Evolutionary conservation across 306 rosid species (phyloP), one percentile per base, ranked within the genome.

Genomic region (Crotalaria pallida): DNA sequence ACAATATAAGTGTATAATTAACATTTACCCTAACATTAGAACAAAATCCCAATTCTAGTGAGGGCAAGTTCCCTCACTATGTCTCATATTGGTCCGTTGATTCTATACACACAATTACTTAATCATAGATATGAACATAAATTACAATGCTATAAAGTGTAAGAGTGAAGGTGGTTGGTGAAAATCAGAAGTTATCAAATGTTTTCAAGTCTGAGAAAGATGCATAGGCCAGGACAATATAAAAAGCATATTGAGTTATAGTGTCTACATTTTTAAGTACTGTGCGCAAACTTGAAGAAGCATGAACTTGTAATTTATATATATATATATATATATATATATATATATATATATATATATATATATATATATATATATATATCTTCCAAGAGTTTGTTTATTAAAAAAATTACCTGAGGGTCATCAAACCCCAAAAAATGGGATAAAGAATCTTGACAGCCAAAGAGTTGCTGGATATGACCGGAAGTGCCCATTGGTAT

Each of bases 371-470:
- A n/a, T n/a, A n/a, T n/a, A n/a, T n/a, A n/a, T n/a, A n/a, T n/a
- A n/a, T n/a, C 47, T 45, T 24, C 2, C 1, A 60, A 34, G 47
- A 69, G 44, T 18, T 29, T 49, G 31, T 41, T 36, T 8, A 56
- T 64, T 53, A 16, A 58, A 1, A 1, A 75, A 69, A 16, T 59
- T 82, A 94, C 99, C 99, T 89, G 70, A 95, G 99, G 66, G 96
- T 84, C 97, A 95, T 87, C 81, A 95, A 77, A 45, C 99, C 99
- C 99, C 99, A 95, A 73, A 95, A 95, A 34, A 95, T 95, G 74
- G 99, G 97, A 79, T 95, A 95, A 15, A 95, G 96, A 79, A 91
- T 87, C 88, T 95, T 95, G 19, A 95, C 94, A 17, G 95, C 78
- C 41, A 89, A 31, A 0, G 99, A 95, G 50, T 95, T 87, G 82